These are phyloP conservation scores for Leccinum longicurvipes DNA, from an alignment of 768 basidiomycete species.

Conservation along the genomic window DNA sequence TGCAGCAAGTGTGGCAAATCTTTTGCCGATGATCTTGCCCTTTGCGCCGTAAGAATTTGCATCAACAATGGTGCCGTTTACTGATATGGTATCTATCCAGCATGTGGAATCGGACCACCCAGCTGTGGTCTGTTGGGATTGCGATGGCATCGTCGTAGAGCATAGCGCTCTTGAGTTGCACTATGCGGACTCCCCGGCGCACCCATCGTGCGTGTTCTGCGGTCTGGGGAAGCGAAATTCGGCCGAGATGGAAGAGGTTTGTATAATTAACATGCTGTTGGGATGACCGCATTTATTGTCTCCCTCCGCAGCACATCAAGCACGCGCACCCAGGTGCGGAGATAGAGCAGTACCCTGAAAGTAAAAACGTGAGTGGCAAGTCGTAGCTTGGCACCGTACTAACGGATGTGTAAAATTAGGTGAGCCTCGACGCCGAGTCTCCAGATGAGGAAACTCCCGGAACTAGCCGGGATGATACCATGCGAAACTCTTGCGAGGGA, in stretches of 20 bases:
- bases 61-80: neutral
- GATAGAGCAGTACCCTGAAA: neutral
- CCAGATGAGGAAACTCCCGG: neutral
- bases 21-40: constrained; percentile 19
- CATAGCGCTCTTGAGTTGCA: constrained; percentile 17
- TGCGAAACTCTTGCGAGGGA: neutral
- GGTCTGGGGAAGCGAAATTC: constrained; percentile 13
- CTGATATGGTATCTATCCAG: constrained; percentile 8
- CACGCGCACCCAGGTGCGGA: constrained; percentile 11
- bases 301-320: constrained; percentile 18
- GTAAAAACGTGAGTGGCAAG: constrained; percentile 1
- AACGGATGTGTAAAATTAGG: constrained; percentile 6
- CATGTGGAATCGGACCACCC: constrained; percentile 23
- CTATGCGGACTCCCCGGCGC: constrained; percentile 20
- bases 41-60: constrained; percentile 19
- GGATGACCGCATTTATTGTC: constrained; percentile 7
- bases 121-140: constrained; percentile 30
- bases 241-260: constrained; percentile 21
- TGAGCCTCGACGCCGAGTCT: neutral
- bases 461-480: neutral
- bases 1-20: constrained; percentile 20
- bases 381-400: neutral
- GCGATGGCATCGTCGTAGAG: constrained; percentile 24
- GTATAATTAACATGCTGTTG: neutral
- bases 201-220: constrained; percentile 22